Conservation (phyloP, 148 eudicot genomes). For the Euryodendron excelsum region DNA sequence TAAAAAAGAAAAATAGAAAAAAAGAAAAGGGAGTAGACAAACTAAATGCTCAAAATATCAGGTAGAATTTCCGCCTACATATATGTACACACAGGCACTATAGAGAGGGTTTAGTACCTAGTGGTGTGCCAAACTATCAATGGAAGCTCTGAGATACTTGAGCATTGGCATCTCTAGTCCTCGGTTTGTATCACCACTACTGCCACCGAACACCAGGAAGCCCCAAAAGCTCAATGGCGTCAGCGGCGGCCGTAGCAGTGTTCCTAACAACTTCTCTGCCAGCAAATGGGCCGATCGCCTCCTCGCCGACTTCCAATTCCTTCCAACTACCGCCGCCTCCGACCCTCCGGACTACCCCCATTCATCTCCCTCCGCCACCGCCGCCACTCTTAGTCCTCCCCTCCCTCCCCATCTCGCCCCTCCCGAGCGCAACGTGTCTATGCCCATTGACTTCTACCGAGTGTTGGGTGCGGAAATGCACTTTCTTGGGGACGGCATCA, state of each 20-base stretch:
- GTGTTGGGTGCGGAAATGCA: conserved; percentile 81
- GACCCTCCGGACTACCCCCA: conserved; percentile 17
- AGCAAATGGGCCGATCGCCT: conserved; percentile 98
- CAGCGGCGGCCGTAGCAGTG: conserved; percentile 18
- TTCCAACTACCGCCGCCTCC: conserved; percentile 40
- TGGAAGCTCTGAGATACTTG: conserved; percentile 33
- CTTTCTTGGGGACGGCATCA: conserved; percentile 85
- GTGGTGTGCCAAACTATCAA: neutral
- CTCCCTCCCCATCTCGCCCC: conserved; percentile 60
- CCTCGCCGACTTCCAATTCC: conserved; percentile 85
- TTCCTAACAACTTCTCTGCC: conserved; percentile 39
- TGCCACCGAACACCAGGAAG: conserved; percentile 20
- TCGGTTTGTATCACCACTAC: conserved; percentile 20
- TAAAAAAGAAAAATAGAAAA: no score
- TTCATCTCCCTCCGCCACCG: conserved; percentile 9
- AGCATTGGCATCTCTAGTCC: conserved; percentile 23
- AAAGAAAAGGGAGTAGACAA: no score
- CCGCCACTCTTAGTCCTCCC: conserved; percentile 36
- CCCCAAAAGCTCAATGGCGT: conserved; percentile 29
- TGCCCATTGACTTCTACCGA: conserved; percentile 83
- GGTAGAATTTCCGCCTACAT: no score
- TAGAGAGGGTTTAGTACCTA: neutral
- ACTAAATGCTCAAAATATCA: no score
- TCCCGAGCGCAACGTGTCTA: conserved; percentile 66
- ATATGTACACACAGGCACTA: neutral